Evolutionary conservation across 176 grass and related monocot genomes (phyloP).

Genomic region (Thinopyrum elongatum): DNA sequence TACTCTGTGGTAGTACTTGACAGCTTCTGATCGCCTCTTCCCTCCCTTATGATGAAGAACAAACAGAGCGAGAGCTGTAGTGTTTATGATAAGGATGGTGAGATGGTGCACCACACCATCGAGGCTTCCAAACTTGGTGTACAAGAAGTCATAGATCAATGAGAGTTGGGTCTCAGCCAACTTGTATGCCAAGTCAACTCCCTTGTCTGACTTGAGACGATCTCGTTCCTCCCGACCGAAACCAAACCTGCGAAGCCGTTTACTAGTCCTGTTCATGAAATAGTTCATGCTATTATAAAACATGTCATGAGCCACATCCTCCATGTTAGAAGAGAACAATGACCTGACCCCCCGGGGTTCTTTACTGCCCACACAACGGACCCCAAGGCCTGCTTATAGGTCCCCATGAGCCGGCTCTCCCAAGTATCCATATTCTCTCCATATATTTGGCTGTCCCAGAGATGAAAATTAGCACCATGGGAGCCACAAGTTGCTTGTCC

Average conservation of each 20-base stretch:
- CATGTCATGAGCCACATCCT: neutral
- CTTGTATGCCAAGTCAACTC: neutral
- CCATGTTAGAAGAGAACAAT: neutral
- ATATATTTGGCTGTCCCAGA: constrained; percentile 26
- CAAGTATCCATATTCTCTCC: constrained; percentile 32
- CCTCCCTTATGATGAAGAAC: neutral
- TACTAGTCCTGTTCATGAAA: too few relatives aligned
- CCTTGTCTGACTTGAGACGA: neutral
- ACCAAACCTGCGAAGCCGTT: rapidly evolving
- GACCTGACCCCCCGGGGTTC: too few relatives aligned
- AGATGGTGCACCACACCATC: neutral
- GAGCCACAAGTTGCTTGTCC: neutral
- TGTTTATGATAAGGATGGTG: neutral
- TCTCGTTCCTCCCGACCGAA: rapidly evolving
- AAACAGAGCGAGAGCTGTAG: neutral
- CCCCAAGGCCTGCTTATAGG: neutral
- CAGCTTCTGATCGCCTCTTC: neutral
- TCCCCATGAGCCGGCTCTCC: neutral
- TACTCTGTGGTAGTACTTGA: neutral
- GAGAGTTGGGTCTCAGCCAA: neutral
- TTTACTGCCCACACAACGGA: too few relatives aligned
- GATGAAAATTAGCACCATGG: constrained; percentile 24
- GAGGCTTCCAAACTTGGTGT: neutral
- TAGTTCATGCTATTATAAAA: too few relatives aligned
- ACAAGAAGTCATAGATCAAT: neutral